Base-by-base conservation (phyloP, 768 basidiomycete genomes). In the Hericium rajendrae region DNA sequence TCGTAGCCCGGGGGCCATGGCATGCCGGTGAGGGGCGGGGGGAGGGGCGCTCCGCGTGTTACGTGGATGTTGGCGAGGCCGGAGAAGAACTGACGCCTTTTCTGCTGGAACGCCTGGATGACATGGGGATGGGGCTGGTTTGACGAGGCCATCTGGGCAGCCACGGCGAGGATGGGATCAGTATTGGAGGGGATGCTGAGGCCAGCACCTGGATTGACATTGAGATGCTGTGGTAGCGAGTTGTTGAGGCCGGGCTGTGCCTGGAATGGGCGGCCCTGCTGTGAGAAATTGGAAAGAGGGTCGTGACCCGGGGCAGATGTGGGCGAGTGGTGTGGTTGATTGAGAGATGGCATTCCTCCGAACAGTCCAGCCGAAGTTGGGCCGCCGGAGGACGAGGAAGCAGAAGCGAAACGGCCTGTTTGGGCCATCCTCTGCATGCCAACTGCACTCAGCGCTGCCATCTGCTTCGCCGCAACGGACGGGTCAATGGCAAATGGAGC, bases 391-490 rank as follows among this genome's bases (percentile, higher is more conserved):
- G 71, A 68, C 57, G 75, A 59, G 39, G 70, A 65, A 51, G 24
- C 49, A 16, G 49, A 51, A 16, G 49, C 20, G 24, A 18, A 26
- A 37, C 62, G 61, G 18, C 58, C 54, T 69, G 70, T 64, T 65
- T 69, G 61, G 79, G 81, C 66, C 79, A 80, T 59, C 78, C 71
- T 76, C 66, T 81, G 79, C 64, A 81, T 76, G 63, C 76, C 82
- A 51, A 76, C 84, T 55, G 79, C 83, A 64, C 76, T 83, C 62
- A 91, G 80, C 10, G 85, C 85, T 32, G 86, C 85, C 81, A 90
- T 86, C 72, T 91, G 89, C 70, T 90, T 91, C 58, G 85, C 85
- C 48, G 82, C 76, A 53, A n/a, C 38, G n/a, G 78, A 76, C 58
- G 85, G 74, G 70, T 91, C 86, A 61, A 88, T 75, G 65, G 71